phyloP scores from a whole-genome alignment of 129 eudicot species.

The Glebionis coronaria region DNA sequence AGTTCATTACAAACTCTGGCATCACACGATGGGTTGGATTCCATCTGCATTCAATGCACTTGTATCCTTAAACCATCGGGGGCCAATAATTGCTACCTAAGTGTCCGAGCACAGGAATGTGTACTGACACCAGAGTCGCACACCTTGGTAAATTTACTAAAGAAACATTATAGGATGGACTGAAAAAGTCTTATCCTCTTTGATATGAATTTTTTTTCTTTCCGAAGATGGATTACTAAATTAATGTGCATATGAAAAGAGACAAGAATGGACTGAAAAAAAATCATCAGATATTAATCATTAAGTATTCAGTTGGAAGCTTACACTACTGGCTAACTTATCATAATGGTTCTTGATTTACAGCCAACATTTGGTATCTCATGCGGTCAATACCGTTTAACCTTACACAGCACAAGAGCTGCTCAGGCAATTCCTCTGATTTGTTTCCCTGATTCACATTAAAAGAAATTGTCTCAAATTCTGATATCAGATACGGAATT shows the following conservation, averaged over 20 bases:
- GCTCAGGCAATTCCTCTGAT: conserved; percentile 92
- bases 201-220: not conserved
- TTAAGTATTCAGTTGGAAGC: conserved; percentile 19
- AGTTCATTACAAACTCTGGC: conserved; percentile 31
- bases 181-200: not conserved
- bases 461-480: not conserved
- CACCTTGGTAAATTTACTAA: not conserved
- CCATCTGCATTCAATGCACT: conserved; percentile 34
- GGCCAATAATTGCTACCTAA: conserved; percentile 22
- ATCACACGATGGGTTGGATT: conserved; percentile 30
- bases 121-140: not conserved
- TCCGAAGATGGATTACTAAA: not conserved
- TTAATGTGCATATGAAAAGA: not conserved
- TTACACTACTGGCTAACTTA: conserved; percentile 31
- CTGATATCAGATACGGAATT: not conserved
- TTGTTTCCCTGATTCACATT: conserved; percentile 69
- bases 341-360: conserved; percentile 43
- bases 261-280: not conserved
- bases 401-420: conserved; percentile 79
- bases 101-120: conserved; percentile 16
- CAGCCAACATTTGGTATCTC: conserved; percentile 66
- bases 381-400: conserved; percentile 70
- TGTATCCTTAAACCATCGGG: conserved; percentile 31
- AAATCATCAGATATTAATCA: conserved; percentile 13
- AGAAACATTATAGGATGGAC: not conserved